Evolutionary conservation across 768 basidiomycete species (phyloP), one percentile per base, ranked within the genome.

Genomic region (Trametes coccinea): DNA sequence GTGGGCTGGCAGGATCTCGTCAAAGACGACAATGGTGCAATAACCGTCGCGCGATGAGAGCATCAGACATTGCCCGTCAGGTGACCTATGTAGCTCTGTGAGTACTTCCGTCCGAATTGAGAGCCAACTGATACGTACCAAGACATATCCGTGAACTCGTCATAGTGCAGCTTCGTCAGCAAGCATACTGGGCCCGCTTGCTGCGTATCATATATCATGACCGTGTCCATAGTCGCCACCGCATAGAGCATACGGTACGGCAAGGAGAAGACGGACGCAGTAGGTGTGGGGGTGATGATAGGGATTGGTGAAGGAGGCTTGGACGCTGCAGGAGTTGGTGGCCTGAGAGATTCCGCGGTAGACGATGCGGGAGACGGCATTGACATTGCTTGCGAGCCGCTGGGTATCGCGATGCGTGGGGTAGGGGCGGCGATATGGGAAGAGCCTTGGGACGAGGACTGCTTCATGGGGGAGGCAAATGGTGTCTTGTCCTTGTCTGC

Each of bases 171-270:
- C 69, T 95, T 96, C 31, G 90, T 93, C 65, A 99, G 83, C 68
- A 98, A 77, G 69, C 93, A 94, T 53, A 98, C 82, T 0, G 97
- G 97, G 2, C 89, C 85, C 1, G 92, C 84, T 77, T 98, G 96
- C 76, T 98, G 97, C 4, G 95, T 98, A 72, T 99, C 97, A 71
- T 99, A 95, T 54, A 99, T 88, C 30, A 91, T 83, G 47, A 99
- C 86, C 0, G 93, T 88, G 74, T 99, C 97, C 87, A 95, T 97
- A 22, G 96, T 97, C 51, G 94, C 90, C 14, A 98, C 93, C 1
- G 97, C 93, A 68, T 90, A 98, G 45, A 98, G 75, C 89, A 98
- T 91, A 53, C 97, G 82, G 74, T 98, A 98, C 2, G 95, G 92
- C 50, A 98, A 75, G 8, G 91, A 84, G 71, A 98, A 98, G 2